Percentiles rank a stretch among this genome's conserved stretches.
phyloP scores from a whole-genome alignment of 169 alveolate genomes.

The Ichthyophthirius multifiliis region DNA sequence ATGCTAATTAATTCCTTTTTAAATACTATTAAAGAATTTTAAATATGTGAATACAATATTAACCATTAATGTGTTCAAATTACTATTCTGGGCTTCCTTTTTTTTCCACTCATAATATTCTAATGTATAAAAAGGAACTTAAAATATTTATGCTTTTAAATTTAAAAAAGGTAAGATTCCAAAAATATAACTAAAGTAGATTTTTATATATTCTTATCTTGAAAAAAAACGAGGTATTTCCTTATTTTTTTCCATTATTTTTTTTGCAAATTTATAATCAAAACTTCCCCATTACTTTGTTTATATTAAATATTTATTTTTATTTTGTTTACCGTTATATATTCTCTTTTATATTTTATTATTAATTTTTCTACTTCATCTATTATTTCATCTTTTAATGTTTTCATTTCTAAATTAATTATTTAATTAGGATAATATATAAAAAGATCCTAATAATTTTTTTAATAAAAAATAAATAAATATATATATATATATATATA shows the following conservation, averaged over 20 bases:
- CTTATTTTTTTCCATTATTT: neutral
- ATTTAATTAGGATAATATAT: neutral
- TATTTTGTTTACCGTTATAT: neutral
- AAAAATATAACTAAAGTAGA: neutral
- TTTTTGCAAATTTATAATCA: neutral
- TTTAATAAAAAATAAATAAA: neutral
- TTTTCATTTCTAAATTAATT: neutral
- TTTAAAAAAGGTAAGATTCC: neutral
- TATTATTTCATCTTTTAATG: neutral
- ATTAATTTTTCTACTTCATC: neutral
- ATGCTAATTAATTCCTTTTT: neutral
- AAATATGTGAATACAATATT: neutral
- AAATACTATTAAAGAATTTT: neutral
- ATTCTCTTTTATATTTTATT: neutral
- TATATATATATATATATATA: neutral
- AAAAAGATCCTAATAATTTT: neutral
- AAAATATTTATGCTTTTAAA: neutral
- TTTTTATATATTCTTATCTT: neutral
- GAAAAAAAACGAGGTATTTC: neutral
- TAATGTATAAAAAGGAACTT: neutral
- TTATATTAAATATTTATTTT: neutral
- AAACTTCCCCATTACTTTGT: constrained; percentile 4
- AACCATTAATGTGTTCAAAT: neutral
- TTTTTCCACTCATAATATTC: neutral
- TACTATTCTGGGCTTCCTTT: neutral